phyloP scores from a whole-genome alignment of 2,329 filamentous ascomycete species.

The Xylaria sp. region DNA sequence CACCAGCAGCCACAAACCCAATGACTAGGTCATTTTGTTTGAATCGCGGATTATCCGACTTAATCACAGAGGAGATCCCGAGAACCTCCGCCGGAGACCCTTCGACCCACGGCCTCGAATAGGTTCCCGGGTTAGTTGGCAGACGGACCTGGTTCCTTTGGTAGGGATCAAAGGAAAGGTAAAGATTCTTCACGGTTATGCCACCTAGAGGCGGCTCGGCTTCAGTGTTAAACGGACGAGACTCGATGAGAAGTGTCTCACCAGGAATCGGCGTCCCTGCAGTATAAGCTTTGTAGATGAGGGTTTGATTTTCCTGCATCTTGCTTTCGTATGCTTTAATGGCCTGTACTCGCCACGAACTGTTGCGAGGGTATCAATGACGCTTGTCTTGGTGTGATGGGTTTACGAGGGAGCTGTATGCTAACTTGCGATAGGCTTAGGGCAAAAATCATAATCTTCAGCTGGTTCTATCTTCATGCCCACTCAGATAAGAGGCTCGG shows the following conservation, averaged over 20 bases:
- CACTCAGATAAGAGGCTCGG: too few relatives aligned
- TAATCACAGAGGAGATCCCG: constrained; percentile 71
- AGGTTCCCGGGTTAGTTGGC: constrained; percentile 64
- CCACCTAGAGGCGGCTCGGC: constrained; percentile 67
- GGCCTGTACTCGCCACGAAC: too few relatives aligned
- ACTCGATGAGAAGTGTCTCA: constrained; percentile 56
- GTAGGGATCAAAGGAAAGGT: constrained; percentile 83
- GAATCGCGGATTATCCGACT: constrained; percentile 59
- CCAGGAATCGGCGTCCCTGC: not conserved
- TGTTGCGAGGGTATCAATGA: too few relatives aligned
- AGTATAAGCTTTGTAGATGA: not conserved
- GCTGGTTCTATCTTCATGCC: too few relatives aligned
- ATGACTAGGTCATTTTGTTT: not conserved
- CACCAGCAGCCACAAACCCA: not conserved
- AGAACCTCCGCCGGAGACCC: constrained; percentile 69
- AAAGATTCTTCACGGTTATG: constrained; percentile 71
- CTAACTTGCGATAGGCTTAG: too few relatives aligned
- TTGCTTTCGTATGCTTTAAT: too few relatives aligned
- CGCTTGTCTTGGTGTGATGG: too few relatives aligned
- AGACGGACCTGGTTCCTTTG: constrained; percentile 79
- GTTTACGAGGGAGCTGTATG: too few relatives aligned
- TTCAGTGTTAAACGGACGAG: constrained; percentile 69
- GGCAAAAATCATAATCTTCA: too few relatives aligned
- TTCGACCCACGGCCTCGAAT: constrained; percentile 63
- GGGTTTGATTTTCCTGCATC: not conserved